A percentile compares a stretch with the other conserved stretches of the same genome.
Evolutionary conservation across 2,329 filamentous ascomycete species (phyloP).

Genomic region (Claviceps spartinae): DNA sequence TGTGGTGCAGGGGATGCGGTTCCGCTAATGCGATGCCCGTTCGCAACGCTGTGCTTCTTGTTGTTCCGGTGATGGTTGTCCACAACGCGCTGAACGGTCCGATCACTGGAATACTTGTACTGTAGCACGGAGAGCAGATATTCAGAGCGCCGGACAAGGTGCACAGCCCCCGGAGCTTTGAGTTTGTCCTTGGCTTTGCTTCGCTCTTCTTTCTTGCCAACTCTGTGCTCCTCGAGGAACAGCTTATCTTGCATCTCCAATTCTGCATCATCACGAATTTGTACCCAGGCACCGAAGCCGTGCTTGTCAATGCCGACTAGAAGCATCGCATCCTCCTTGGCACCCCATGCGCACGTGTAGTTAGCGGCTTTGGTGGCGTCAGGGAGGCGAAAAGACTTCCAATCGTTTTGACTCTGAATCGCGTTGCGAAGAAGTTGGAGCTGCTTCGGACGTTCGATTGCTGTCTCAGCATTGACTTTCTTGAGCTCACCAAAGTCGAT

Average conservation of each 20-base stretch:
- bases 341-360: constrained; percentile 85
- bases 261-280: constrained; percentile 84
- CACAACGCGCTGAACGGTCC: constrained; percentile 61
- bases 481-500: constrained; percentile 91
- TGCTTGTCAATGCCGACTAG: constrained; percentile 86
- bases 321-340: constrained; percentile 92
- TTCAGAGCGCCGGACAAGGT: constrained; percentile 86
- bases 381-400: constrained; percentile 68
- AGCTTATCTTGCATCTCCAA: constrained; percentile 81
- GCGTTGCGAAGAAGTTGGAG: constrained; percentile 72
- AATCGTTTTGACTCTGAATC: constrained; percentile 53
- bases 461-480: constrained; percentile 89
- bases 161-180: constrained; percentile 92
- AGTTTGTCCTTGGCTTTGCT: constrained; percentile 63
- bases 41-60: constrained; percentile 53
- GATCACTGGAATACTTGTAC: constrained; percentile 66
- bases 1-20: constrained; percentile 60
- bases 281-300: constrained; percentile 89
- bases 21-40: constrained; percentile 48
- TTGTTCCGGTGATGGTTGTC: constrained; percentile 94
- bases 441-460: constrained; percentile 80
- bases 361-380: constrained; percentile 87
- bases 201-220: constrained; percentile 91
- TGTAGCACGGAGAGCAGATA: constrained; percentile 92
- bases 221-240: constrained; percentile 94